Evolutionary conservation across 768 basidiomycete species (phyloP).

Genomic region (Boletus speciosus): DNA sequence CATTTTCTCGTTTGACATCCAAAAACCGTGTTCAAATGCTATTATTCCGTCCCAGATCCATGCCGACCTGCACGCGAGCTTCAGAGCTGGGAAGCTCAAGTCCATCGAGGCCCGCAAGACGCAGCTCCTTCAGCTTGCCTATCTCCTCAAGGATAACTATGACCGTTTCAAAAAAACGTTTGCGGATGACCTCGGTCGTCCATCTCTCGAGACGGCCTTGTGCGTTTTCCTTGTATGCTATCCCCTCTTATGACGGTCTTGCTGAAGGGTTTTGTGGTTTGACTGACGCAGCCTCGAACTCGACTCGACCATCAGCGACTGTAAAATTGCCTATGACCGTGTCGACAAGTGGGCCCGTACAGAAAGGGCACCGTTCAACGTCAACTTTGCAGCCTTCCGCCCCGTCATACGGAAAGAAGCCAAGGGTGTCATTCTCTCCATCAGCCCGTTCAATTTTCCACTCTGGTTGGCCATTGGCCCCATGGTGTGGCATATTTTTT

Average conservation of each 20-base stretch:
- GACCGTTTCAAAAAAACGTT: constrained; percentile 58
- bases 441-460: constrained; percentile 76
- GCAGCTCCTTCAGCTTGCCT: constrained; percentile 72
- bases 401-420: constrained; percentile 71
- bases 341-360: constrained; percentile 77
- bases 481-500: constrained; percentile 39
- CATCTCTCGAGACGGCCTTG: constrained; percentile 55
- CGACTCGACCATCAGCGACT: constrained; percentile 49
- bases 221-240: constrained; percentile 30
- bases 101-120: constrained; percentile 67
- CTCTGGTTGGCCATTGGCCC: constrained; percentile 56
- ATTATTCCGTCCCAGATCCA: constrained; percentile 44
- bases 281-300: constrained; percentile 57
- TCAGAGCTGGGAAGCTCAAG: constrained; percentile 61
- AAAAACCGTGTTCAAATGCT: neutral
- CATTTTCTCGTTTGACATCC: neutral
- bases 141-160: constrained; percentile 70
- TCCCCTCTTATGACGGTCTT: neutral
- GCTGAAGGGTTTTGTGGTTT: neutral
- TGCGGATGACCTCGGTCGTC: constrained; percentile 60
- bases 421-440: constrained; percentile 70
- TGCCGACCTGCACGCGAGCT: constrained; percentile 51
- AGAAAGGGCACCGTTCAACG: constrained; percentile 49
- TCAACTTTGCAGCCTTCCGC: constrained; percentile 56
- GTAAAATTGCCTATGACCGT: constrained; percentile 51